A percentile compares a stretch with the other conserved stretches of the same genome.
These are phyloP conservation scores for Diplodia sapinea DNA, from an alignment of 2,329 filamentous ascomycete genomes.

Conservation along the genomic window DNA sequence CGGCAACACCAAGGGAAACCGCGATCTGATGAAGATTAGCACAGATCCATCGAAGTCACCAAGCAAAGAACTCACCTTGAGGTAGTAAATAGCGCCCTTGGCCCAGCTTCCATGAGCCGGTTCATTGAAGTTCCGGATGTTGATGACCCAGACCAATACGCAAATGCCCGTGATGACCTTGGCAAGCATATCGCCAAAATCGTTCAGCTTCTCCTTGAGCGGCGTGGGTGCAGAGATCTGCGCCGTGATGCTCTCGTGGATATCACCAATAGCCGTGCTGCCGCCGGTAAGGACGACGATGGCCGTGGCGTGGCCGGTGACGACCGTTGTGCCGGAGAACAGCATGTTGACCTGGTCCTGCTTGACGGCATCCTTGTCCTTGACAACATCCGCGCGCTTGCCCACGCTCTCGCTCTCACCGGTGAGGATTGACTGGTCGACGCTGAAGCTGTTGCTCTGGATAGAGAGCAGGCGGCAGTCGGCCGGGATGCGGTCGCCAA, in stretches of 20 bases:
- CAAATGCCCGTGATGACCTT: constrained; percentile 99
- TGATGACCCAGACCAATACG: constrained; percentile 96
- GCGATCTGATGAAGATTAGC: constrained; percentile 66
- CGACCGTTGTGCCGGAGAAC: constrained; percentile 97
- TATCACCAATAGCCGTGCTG: constrained; percentile 94
- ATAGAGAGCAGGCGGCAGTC: constrained; percentile 90
- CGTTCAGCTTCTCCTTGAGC: constrained; percentile 97
- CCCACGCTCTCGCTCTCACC: constrained; percentile 97
- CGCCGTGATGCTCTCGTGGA: constrained; percentile 96
- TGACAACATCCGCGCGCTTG: constrained; percentile 74
- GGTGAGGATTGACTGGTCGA: constrained; percentile 96
- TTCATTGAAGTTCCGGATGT: constrained; percentile 95
- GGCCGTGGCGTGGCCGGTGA: constrained; percentile 89
- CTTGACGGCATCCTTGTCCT: constrained; percentile 85
- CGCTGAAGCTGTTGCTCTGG: constrained; percentile 94
- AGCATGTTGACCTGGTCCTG: constrained; percentile 98
- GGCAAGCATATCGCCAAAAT: constrained; percentile 93
- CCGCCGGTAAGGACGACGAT: constrained; percentile 88
- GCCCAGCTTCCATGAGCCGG: constrained; percentile 90
- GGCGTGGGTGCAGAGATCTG: constrained; percentile 98
- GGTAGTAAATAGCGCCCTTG: constrained; percentile 98
- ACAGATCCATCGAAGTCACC: background rate
- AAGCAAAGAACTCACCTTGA: constrained; percentile 62
- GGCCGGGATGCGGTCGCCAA: constrained; percentile 92
- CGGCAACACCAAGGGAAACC: constrained; percentile 95